Percentiles rank a stretch among this genome's conserved stretches.
Evolutionary conservation across 768 basidiomycete genomes (phyloP).

Genomic region (Podaxis sp.): DNA sequence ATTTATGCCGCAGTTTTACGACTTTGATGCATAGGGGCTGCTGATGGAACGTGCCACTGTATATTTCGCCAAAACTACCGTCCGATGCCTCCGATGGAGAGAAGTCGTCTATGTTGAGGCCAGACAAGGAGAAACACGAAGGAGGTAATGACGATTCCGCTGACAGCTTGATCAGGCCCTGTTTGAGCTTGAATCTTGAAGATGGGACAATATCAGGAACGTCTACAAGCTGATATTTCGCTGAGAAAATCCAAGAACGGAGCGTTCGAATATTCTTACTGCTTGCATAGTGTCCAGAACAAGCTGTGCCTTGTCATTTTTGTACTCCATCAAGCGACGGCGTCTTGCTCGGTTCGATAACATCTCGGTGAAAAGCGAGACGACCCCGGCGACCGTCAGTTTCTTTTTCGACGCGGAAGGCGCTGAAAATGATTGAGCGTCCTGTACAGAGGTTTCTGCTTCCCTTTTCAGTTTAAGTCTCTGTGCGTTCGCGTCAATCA

Average conservation of each 20-base stretch:
- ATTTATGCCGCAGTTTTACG: conserved; percentile 23
- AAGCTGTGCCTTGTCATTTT: conserved; percentile 6
- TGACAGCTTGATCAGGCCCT: conserved; percentile 7
- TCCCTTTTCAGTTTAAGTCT: conserved; percentile 5
- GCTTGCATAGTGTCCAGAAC: conserved; percentile 14
- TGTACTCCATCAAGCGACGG: conserved; percentile 6
- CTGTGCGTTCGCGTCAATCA: background rate
- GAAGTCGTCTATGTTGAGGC: conserved; percentile 8
- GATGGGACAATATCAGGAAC: background rate
- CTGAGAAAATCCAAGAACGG: background rate
- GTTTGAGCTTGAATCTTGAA: conserved; percentile 6
- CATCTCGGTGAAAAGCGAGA: conserved; percentile 7
- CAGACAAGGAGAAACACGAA: conserved; percentile 3
- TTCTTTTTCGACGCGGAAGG: background rate
- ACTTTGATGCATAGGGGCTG: conserved; percentile 20
- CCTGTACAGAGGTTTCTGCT: background rate
- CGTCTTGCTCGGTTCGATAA: conserved; percentile 1
- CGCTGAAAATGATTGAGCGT: background rate
- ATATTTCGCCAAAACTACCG: conserved; percentile 26
- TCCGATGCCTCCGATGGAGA: conserved; percentile 17
- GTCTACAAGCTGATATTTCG: conserved; percentile 3
- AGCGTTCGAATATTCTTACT: background rate
- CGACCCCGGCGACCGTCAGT: conserved; percentile 2
- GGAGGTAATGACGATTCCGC: background rate
- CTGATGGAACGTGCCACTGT: conserved; percentile 16